phyloP scores from a whole-genome alignment of 306 rosid genomes.

The Pyrus communis region DNA sequence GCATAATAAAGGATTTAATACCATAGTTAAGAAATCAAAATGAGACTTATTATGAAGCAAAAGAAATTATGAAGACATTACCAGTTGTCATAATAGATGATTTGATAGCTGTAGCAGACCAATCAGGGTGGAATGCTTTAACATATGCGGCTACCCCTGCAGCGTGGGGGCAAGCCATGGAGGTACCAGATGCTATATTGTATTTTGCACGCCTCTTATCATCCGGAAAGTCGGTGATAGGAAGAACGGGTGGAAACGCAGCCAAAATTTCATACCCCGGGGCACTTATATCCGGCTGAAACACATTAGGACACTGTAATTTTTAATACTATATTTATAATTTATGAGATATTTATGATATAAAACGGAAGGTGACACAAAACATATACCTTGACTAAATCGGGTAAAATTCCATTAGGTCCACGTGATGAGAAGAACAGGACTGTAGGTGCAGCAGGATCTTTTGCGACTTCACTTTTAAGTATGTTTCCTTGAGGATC shows the following conservation, averaged over 20 bases:
- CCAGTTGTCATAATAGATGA: slow-evolving; percentile 7
- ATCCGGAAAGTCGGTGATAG: background rate
- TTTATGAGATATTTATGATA: too few relatives aligned
- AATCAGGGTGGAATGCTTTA: background rate
- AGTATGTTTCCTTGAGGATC: slow-evolving; percentile 6
- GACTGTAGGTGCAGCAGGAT: slow-evolving; percentile 10
- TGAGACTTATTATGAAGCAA: slow-evolving; percentile 19
- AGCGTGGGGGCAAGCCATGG: slow-evolving; percentile 32
- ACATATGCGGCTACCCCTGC: slow-evolving; percentile 16
- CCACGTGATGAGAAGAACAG: slow-evolving; percentile 24
- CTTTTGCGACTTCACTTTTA: slow-evolving; percentile 5
- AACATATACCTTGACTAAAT: slow-evolving; percentile 17
- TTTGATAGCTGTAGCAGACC: slow-evolving; percentile 2
- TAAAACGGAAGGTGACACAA: too few relatives aligned
- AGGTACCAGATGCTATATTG: slow-evolving; percentile 11
- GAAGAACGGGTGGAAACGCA: background rate
- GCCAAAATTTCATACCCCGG: slow-evolving; percentile 30
- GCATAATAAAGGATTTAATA: background rate
- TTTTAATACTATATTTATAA: too few relatives aligned
- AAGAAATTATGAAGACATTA: slow-evolving; percentile 14
- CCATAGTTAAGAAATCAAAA: background rate
- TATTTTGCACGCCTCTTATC: slow-evolving; percentile 15
- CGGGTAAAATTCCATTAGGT: slow-evolving; percentile 8
- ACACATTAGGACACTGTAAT: background rate
- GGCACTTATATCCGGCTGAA: slow-evolving; percentile 30